These are phyloP conservation scores for Collybia sordida DNA, from an alignment of 768 basidiomycete species.

Conservation along the genomic window DNA sequence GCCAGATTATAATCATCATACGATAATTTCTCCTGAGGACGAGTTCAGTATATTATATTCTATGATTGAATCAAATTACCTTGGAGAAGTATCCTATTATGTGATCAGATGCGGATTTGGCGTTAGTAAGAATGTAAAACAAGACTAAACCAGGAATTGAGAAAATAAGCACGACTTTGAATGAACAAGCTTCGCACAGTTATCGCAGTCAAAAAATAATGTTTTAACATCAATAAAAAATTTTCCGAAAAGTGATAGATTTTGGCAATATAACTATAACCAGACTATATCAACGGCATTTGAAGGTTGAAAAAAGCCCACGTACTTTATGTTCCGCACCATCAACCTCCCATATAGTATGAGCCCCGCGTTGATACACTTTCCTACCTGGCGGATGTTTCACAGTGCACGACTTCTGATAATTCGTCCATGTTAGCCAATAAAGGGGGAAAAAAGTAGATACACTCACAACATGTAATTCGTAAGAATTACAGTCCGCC, in stretches of 20 bases:
- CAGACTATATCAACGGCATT: slow-evolving; percentile 2
- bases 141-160: slow-evolving; percentile 50
- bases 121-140: slow-evolving; percentile 92
- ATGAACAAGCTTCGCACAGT: slow-evolving; percentile 50
- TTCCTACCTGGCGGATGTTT: slow-evolving; percentile 83
- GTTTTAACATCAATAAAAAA: slow-evolving; percentile 99
- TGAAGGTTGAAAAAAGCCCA: not conserved
- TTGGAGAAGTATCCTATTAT: slow-evolving; percentile 76
- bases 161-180: slow-evolving; percentile 1
- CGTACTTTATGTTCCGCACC: slow-evolving; percentile 45
- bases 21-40: slow-evolving; percentile 81
- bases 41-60: not conserved
- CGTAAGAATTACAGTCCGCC: slow-evolving; percentile 71
- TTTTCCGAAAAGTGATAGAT: slow-evolving; percentile 93
- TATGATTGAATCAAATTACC: slow-evolving; percentile 24
- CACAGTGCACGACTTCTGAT: slow-evolving; percentile 64
- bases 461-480: slow-evolving; percentile 57
- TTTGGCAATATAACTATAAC: slow-evolving; percentile 90
- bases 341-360: slow-evolving; percentile 95
- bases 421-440: not conserved
- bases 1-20: slow-evolving; percentile 98
- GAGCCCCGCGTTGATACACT: slow-evolving; percentile 88
- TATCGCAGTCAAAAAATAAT: slow-evolving; percentile 86
- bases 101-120: slow-evolving; percentile 73
- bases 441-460: not conserved